phyloP scores from a whole-genome alignment of 352 stramenopile genomes.

The Pelagophyceae sp. region DNA sequence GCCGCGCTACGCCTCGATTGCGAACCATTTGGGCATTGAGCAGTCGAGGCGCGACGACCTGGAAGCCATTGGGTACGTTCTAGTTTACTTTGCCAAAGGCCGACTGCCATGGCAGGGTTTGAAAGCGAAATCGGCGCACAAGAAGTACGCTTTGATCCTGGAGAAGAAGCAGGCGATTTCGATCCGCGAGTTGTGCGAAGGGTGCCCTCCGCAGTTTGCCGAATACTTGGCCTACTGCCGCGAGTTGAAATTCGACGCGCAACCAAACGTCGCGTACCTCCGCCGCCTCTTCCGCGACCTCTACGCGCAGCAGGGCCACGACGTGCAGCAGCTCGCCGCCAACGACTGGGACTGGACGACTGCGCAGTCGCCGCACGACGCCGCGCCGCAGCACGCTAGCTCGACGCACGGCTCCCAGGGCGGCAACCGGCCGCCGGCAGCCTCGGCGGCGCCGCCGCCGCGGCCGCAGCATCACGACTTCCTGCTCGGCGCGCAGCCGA shows the following conservation, averaged over 20 bases:
- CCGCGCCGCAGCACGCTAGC: not conserved
- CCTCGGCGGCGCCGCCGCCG: too few relatives aligned
- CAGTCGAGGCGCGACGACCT: conserved; percentile 93
- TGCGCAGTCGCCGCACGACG: not conserved
- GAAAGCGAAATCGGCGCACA: conserved; percentile 71
- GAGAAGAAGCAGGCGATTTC: conserved; percentile 97
- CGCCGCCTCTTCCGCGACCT: conserved; percentile 43
- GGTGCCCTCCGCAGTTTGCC: conserved; percentile 36
- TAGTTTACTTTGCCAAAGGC: conserved; percentile 71
- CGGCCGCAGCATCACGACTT: too few relatives aligned
- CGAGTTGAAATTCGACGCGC: conserved; percentile 82
- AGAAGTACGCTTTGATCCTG: conserved; percentile 97
- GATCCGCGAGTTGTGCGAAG: conserved; percentile 75
- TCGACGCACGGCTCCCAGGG: not conserved
- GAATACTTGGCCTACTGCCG: conserved; percentile 76
- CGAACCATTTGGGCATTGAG: conserved; percentile 96
- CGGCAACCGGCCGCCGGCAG: too few relatives aligned
- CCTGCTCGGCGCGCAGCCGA: too few relatives aligned
- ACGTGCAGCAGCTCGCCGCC: not conserved
- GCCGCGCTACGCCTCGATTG: conserved; percentile 93
- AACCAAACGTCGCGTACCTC: conserved; percentile 70
- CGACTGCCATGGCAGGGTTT: conserved; percentile 94
- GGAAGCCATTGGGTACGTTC: conserved; percentile 84
- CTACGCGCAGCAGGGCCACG: conserved; percentile 20
- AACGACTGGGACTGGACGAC: conserved; percentile 19